Evolutionary conservation across 2,329 filamentous ascomycete species (phyloP).

Genomic region (Colletotrichum godetiae): DNA sequence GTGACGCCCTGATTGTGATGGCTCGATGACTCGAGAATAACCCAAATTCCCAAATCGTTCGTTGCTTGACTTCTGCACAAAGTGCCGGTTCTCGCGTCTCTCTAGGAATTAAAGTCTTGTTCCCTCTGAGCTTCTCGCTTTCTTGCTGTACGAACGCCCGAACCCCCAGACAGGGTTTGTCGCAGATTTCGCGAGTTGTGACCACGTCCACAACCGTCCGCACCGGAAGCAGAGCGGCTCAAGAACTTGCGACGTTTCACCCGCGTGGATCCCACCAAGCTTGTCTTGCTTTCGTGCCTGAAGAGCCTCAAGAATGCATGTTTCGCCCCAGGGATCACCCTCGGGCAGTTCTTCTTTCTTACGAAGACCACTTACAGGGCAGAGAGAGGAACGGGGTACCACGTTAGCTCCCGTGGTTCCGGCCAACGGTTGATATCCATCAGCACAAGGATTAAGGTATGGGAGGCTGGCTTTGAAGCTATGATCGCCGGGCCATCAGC

Average conservation of each 20-base stretch:
- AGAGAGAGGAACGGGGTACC: background rate
- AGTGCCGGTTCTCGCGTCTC: background rate
- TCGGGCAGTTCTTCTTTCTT: background rate
- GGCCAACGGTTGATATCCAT: background rate
- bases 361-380: background rate
- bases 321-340: constrained; percentile 28
- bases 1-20: background rate
- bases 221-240: constrained; percentile 33
- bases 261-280: constrained; percentile 18
- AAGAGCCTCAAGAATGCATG: constrained; percentile 7
- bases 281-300: background rate
- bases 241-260: constrained; percentile 35
- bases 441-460: background rate
- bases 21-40: background rate
- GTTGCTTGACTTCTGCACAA: background rate
- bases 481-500: constrained; percentile 23
- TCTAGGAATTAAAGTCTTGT: background rate
- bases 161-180: constrained; percentile 28
- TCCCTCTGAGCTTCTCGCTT: background rate
- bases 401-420: constrained; percentile 12
- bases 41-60: background rate
- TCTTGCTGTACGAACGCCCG: constrained; percentile 1
- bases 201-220: constrained; percentile 7
- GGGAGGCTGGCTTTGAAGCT: constrained; percentile 12
- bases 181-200: constrained; percentile 16